These are phyloP conservation scores for Gossypium bickii DNA, from an alignment of 345 rosid species.

Conservation along the genomic window DNA sequence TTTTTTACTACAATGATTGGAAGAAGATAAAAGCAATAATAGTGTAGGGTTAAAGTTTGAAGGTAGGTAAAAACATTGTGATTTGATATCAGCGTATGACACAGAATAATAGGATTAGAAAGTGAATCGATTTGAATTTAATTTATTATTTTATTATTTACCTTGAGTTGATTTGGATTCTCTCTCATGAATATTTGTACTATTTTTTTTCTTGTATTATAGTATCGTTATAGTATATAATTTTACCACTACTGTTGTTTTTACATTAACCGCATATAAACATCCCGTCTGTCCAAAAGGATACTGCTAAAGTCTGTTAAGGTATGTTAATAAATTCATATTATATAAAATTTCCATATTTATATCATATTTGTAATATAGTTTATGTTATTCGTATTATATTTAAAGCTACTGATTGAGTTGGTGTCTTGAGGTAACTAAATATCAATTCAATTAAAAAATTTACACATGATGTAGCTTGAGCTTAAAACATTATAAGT, in stretches of 20 bases:
- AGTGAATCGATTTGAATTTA: not conserved
- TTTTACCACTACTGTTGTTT: accelerated
- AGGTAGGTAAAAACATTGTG: slow-evolving; percentile 3
- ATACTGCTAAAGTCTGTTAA: too few relatives aligned
- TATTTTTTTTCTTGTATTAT: not conserved
- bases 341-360: too few relatives aligned
- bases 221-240: accelerated
- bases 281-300: accelerated
- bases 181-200: too few relatives aligned
- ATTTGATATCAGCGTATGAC: slow-evolving; percentile 7
- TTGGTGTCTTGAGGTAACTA: too few relatives aligned
- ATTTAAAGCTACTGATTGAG: too few relatives aligned
- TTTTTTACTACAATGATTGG: slow-evolving; percentile 12
- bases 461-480: too few relatives aligned
- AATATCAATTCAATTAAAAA: too few relatives aligned
- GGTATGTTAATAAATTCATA: too few relatives aligned
- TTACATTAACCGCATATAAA: too few relatives aligned
- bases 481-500: too few relatives aligned
- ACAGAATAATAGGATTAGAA: slow-evolving; percentile 3
- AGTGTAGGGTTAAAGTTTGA: not conserved
- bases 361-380: too few relatives aligned
- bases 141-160: not conserved
- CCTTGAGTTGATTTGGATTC: not conserved
- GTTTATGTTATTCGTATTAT: too few relatives aligned
- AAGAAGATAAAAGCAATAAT: not conserved